Conservation (phyloP, 441 rosid species). For the Populus hybrid region DNA sequence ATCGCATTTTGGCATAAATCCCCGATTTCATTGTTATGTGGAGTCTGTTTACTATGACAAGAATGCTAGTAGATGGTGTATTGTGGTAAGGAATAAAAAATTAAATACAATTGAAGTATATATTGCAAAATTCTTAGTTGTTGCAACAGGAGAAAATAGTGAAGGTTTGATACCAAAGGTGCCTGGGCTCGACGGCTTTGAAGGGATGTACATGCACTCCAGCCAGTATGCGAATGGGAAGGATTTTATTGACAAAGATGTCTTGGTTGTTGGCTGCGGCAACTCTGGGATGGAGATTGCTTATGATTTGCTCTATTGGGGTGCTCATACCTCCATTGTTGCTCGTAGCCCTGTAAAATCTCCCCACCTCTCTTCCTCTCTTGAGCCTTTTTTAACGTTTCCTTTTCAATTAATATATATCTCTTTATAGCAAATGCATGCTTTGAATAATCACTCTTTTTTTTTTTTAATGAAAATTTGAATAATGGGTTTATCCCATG, state of each 20-base stretch:
- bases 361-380: neutral
- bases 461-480: too few relatives aligned
- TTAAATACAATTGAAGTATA: constrained; percentile 25
- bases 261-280: constrained; percentile 63
- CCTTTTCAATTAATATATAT: too few relatives aligned
- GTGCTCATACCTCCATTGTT: constrained; percentile 40
- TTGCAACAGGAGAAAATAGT: constrained; percentile 49
- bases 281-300: constrained; percentile 74
- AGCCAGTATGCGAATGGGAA: constrained; percentile 40
- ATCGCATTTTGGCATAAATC: constrained; percentile 28
- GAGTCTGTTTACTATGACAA: constrained; percentile 25
- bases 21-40: constrained; percentile 27
- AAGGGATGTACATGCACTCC: constrained; percentile 47
- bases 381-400: neutral
- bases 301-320: constrained; percentile 33
- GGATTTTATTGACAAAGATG: constrained; percentile 28
- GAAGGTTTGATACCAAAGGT: constrained; percentile 40
- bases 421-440: neutral
- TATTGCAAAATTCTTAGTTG: constrained; percentile 38
- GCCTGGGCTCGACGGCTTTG: constrained; percentile 38
- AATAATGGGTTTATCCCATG: neutral
- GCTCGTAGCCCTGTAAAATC: constrained; percentile 43
- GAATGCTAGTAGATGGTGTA: constrained; percentile 24
- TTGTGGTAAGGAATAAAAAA: constrained; percentile 18
- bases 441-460: too few relatives aligned